A percentile compares a stretch with the other conserved stretches of the same genome.
Conservation (phyloP, 1,139 yeast genomes). For the Geotrichum phurueaensis region DNA sequence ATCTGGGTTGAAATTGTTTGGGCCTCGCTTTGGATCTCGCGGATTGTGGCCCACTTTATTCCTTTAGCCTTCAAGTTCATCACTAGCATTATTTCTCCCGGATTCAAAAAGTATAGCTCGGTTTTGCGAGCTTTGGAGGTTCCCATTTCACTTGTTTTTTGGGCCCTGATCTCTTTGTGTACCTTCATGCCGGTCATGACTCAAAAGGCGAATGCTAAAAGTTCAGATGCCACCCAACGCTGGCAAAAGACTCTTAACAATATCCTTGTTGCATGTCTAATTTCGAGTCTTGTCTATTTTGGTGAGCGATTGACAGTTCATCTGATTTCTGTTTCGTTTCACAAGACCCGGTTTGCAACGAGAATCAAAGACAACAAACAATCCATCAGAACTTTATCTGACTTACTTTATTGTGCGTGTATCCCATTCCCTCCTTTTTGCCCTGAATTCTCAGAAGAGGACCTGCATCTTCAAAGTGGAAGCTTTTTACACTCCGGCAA, state of each 20-base stretch:
- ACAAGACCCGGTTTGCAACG: slow-evolving; percentile 38
- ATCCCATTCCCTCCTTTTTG: slow-evolving; percentile 37
- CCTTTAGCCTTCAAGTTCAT: slow-evolving; percentile 31
- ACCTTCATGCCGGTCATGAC: slow-evolving; percentile 38
- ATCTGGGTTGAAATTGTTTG: slow-evolving; percentile 42
- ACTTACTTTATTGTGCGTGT: slow-evolving; percentile 35
- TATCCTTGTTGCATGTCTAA: slow-evolving; percentile 36
- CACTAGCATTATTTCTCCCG: slow-evolving; percentile 35
- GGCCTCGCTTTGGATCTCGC: slow-evolving; percentile 38
- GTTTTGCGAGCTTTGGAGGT: slow-evolving; percentile 36
- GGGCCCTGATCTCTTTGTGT: slow-evolving; percentile 36
- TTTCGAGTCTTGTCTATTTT: slow-evolving; percentile 36
- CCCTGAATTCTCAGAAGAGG: slow-evolving; percentile 38
- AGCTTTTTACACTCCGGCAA: slow-evolving; percentile 23
- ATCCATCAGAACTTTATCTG: slow-evolving; percentile 31
- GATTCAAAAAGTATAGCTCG: slow-evolving; percentile 34
- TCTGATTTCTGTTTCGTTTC: slow-evolving; percentile 40
- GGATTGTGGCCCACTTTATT: slow-evolving; percentile 34
- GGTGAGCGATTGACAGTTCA: slow-evolving; percentile 38
- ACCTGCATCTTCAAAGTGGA: slow-evolving; percentile 31
- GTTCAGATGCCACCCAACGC: slow-evolving; percentile 24
- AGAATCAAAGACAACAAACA: slow-evolving; percentile 38
- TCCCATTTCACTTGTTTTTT: slow-evolving; percentile 34
- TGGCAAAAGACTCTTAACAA: slow-evolving; percentile 38
- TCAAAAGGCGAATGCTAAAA: slow-evolving; percentile 27